Evolutionary conservation across 2,329 filamentous ascomycete genomes (phyloP).

Genomic region (Mycosphaerelloides madeirae): DNA sequence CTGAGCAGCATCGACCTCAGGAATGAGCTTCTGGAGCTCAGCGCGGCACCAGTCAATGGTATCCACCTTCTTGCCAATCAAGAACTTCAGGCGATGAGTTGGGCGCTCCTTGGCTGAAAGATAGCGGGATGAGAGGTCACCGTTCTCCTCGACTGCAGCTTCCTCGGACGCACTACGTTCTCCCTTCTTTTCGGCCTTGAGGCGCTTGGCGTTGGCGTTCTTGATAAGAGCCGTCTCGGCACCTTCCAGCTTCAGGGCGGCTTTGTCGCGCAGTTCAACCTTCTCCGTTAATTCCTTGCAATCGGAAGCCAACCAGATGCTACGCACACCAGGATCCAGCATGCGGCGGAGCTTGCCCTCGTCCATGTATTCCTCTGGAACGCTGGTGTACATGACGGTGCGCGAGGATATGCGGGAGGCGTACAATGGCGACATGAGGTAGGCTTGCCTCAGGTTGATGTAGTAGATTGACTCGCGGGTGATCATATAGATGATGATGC

Average conservation of each 20-base stretch:
- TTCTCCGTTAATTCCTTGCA: slow-evolving; percentile 72
- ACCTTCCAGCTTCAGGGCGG: slow-evolving; percentile 74
- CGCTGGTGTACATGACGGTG: slow-evolving; percentile 83
- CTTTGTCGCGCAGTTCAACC: slow-evolving; percentile 75
- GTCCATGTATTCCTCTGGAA: slow-evolving; percentile 72
- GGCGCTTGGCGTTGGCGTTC: slow-evolving; percentile 65
- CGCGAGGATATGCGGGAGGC: slow-evolving; percentile 81
- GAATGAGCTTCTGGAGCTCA: slow-evolving; percentile 70
- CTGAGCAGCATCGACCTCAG: slow-evolving; percentile 65
- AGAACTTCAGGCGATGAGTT: slow-evolving; percentile 66
- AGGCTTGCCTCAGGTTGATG: slow-evolving; percentile 88
- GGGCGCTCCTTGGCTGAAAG: slow-evolving; percentile 69
- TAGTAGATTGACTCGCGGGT: slow-evolving; percentile 86
- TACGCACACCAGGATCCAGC: slow-evolving; percentile 75
- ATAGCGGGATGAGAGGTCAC: slow-evolving; percentile 69
- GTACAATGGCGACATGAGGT: slow-evolving; percentile 79
- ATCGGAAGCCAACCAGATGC: slow-evolving; percentile 78
- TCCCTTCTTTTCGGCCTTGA: slow-evolving; percentile 61
- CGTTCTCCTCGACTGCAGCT: slow-evolving; percentile 57
- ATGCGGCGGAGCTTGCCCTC: slow-evolving; percentile 71
- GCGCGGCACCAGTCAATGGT: slow-evolving; percentile 84
- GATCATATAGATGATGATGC: slow-evolving; percentile 82
- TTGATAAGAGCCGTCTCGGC: slow-evolving; percentile 84
- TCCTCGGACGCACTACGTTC: slow-evolving; percentile 38
- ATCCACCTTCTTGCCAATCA: slow-evolving; percentile 84